Conservation (phyloP, 352 stramenopile genomes). For the Pythium angustatum region DNA sequence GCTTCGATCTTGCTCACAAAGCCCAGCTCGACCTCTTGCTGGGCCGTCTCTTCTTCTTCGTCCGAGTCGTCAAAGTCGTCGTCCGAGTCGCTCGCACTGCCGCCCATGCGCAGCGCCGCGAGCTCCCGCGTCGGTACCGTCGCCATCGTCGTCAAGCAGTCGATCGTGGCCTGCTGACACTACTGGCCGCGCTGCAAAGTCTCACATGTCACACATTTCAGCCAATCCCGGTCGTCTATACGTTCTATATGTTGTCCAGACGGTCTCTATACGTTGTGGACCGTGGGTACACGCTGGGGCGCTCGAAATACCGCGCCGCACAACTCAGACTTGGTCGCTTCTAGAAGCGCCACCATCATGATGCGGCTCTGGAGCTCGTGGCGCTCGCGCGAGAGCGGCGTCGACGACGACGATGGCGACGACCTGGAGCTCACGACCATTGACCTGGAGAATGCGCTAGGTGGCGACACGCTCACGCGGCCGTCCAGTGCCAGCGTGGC, state of each 20-base stretch:
- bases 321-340: background rate
- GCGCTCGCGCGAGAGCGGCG: slow-evolving; percentile 17
- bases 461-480: slow-evolving; percentile 7
- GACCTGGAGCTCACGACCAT: slow-evolving; percentile 28
- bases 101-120: slow-evolving; percentile 17
- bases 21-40: slow-evolving; percentile 73
- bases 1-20: slow-evolving; percentile 54
- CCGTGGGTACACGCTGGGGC: slow-evolving; percentile 4
- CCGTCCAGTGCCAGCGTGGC: slow-evolving; percentile 6
- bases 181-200: background rate
- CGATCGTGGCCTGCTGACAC: background rate
- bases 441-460: slow-evolving; percentile 31
- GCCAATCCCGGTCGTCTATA: slow-evolving; percentile 20
- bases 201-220: slow-evolving; percentile 22
- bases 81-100: slow-evolving; percentile 35
- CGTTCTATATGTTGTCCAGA: slow-evolving; percentile 24
- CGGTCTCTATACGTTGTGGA: slow-evolving; percentile 10
- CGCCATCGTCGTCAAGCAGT: slow-evolving; percentile 1
- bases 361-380: slow-evolving; percentile 30
- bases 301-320: background rate
- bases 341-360: slow-evolving; percentile 16
- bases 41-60: slow-evolving; percentile 29
- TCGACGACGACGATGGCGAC: slow-evolving; percentile 15
- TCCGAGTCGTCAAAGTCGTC: slow-evolving; percentile 41
- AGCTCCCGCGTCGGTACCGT: slow-evolving; percentile 18